phyloP scores from a whole-genome alignment of 2,329 filamentous ascomycete genomes.

The Pseudogymnoascus verrucosus region DNA sequence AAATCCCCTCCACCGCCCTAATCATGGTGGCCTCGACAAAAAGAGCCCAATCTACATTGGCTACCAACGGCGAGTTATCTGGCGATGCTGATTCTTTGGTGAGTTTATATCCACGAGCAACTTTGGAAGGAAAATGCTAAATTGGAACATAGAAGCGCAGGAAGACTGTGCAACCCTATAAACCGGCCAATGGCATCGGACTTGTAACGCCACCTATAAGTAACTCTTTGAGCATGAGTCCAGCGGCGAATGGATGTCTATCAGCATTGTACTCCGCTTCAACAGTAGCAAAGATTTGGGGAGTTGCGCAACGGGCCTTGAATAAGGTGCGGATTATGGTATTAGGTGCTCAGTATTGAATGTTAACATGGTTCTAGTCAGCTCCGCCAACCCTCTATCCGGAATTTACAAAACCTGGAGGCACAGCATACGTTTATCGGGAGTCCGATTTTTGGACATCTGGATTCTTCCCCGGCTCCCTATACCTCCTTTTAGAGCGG shows the following conservation, averaged over 20 bases:
- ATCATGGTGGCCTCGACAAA: not conserved
- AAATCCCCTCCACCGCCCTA: not conserved
- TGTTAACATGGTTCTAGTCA: constrained; percentile 8
- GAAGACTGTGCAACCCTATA: not conserved
- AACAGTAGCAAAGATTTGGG: constrained; percentile 20
- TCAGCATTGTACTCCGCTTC: constrained; percentile 18
- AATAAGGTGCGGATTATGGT: constrained; percentile 7
- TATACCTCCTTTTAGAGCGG: constrained; percentile 35
- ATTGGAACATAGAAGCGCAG: not conserved
- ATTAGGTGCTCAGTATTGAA: not conserved
- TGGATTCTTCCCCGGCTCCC: constrained; percentile 39
- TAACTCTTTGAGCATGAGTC: not conserved
- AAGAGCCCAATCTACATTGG: not conserved
- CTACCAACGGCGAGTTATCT: not conserved
- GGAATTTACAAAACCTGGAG: constrained; percentile 33
- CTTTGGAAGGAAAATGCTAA: not conserved
- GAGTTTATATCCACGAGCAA: not conserved
- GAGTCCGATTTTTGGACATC: constrained; percentile 39
- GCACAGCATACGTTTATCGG: constrained; percentile 32
- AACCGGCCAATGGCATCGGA: not conserved
- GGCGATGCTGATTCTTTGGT: not conserved
- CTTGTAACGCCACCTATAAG: not conserved
- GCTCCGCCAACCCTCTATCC: constrained; percentile 25
- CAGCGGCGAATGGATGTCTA: not conserved
- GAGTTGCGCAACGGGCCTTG: constrained; percentile 16